Base-by-base conservation (phyloP, 1,284 basidiomycete species). In the Cryptococcus sp. region DNA sequence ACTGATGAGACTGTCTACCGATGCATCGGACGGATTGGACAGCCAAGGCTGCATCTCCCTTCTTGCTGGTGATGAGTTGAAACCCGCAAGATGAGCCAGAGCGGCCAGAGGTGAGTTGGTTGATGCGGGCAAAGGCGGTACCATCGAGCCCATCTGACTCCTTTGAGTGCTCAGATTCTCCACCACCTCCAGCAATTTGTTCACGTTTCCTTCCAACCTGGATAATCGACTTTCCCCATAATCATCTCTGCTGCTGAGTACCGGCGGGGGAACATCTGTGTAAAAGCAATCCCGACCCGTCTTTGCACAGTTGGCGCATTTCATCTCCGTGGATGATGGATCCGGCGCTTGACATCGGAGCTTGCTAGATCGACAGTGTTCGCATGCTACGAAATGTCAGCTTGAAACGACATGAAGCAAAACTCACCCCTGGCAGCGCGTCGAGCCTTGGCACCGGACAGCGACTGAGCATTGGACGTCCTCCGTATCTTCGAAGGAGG, bases 331-430 rank as follows among this genome's bases (percentile, higher is more conserved):
- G 1, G 11, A 22, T 2, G 35, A 16, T 6, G 49, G 19, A 13
- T 53, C 58, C 2, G 62, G 35, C 3, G 62, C 44, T 23, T 53
- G 31, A 27, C 65, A 67, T 7, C 62, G 62, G 6, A 67, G 49
- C 51, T 67, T 67, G 56, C 60, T 64, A 1, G 47, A 40, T 1
- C 65, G 54, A 52, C 65, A 67, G 16, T 40, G 51, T 15, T 67
- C 62, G 46, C 65, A 67, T 3, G 65, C 65, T 66, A 42, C 22
- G n/a, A 35, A 39, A 20, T 25, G 23, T 48, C 42, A 46, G 54
- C 42, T n/a, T 47, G 20, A 19, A 19, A 13, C 16, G 6, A 2
- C 38, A 40, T 22, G 15, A 20, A n/a, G 31, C n/a, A 7, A 8
- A 47, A 47, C 57, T 42, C 42, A 65, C 63, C 63, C 41, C 63